These are phyloP conservation scores for Epichloe sibirici DNA, from an alignment of 2,329 filamentous ascomycete species.

Conservation along the genomic window DNA sequence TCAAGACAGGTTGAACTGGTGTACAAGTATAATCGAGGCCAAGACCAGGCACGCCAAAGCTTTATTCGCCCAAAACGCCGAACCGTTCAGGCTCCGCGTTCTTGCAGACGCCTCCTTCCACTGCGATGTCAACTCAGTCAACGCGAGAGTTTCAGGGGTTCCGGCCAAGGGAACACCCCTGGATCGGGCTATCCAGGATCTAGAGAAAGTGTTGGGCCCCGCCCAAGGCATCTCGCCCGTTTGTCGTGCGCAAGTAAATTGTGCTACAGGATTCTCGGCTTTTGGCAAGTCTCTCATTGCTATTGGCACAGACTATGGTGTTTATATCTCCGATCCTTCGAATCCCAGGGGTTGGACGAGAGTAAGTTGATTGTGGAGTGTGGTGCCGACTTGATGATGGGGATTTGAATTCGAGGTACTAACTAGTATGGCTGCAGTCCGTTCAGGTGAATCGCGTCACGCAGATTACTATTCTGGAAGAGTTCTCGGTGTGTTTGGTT, in stretches of 20 bases:
- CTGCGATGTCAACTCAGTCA: conserved; percentile 52
- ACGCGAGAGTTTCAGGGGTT: conserved; percentile 51
- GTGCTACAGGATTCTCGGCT: conserved; percentile 78
- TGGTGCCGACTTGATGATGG: too few species aligned
- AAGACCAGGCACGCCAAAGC: conserved; percentile 89
- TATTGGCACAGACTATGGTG: conserved; percentile 88
- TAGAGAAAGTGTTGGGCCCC: conserved; percentile 65
- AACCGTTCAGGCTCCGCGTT: conserved; percentile 85
- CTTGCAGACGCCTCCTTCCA: conserved; percentile 88
- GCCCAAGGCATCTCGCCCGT: conserved; percentile 62
- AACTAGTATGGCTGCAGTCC: conserved; percentile 36
- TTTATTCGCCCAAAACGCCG: conserved; percentile 81
- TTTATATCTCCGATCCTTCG: conserved; percentile 77
- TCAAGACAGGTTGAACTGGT: conserved; percentile 75
- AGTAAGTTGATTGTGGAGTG: conserved; percentile 37
- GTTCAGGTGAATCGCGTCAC: conserved; percentile 69
- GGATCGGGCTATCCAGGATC: conserved; percentile 78
- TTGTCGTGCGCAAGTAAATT: conserved; percentile 80
- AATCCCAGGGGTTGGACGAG: conserved; percentile 86
- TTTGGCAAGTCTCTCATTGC: conserved; percentile 81
- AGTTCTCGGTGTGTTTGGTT: conserved; percentile 85
- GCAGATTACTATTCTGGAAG: conserved; percentile 88
- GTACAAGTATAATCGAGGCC: conserved; percentile 82
- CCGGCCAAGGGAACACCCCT: conserved; percentile 83
- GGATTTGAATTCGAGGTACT: background rate